phyloP scores from a whole-genome alignment of 768 basidiomycete genomes.

The Rhodotorula graminis region DNA sequence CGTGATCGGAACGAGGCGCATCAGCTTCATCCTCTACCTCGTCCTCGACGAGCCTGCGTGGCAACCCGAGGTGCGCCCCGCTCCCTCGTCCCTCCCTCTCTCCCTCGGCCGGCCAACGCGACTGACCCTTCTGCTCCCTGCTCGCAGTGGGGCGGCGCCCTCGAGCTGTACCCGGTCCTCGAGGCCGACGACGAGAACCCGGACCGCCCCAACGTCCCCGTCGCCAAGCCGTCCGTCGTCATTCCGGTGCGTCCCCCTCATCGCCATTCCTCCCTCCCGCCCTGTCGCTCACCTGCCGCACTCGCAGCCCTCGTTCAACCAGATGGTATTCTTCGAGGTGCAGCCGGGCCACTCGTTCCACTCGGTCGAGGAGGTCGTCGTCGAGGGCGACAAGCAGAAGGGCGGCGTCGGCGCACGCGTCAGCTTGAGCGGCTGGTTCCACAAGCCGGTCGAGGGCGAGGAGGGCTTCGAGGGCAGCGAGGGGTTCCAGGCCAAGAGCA shows the following conservation, averaged over 20 bases:
- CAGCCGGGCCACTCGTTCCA: conserved; percentile 94
- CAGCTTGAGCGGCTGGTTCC: conserved; percentile 96
- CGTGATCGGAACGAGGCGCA: conserved; percentile 86
- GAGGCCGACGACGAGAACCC: conserved; percentile 42
- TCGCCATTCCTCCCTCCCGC: neutral
- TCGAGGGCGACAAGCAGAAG: conserved; percentile 53
- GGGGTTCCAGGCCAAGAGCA: conserved; percentile 59
- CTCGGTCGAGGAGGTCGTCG: conserved; percentile 90
- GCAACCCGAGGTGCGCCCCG: conserved; percentile 58
- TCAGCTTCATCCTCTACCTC: conserved; percentile 96
- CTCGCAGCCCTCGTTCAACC: conserved; percentile 39
- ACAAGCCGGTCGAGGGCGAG: conserved; percentile 82
- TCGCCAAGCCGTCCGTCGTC: conserved; percentile 47
- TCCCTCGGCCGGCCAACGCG: too few relatives aligned
- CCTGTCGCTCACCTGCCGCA: conserved; percentile 51
- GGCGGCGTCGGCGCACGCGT: conserved; percentile 65
- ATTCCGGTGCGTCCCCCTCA: conserved; percentile 49
- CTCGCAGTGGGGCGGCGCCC: conserved; percentile 72
- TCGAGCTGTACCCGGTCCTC: conserved; percentile 80
- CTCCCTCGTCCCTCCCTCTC: neutral
- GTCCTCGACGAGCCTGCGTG: conserved; percentile 69
- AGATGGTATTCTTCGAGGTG: conserved; percentile 57
- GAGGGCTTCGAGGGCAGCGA: conserved; percentile 67
- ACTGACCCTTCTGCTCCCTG: neutral
- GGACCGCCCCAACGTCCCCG: conserved; percentile 61